Conservation (phyloP, 306 rosid genomes). For the Cajanus cajan region DNA sequence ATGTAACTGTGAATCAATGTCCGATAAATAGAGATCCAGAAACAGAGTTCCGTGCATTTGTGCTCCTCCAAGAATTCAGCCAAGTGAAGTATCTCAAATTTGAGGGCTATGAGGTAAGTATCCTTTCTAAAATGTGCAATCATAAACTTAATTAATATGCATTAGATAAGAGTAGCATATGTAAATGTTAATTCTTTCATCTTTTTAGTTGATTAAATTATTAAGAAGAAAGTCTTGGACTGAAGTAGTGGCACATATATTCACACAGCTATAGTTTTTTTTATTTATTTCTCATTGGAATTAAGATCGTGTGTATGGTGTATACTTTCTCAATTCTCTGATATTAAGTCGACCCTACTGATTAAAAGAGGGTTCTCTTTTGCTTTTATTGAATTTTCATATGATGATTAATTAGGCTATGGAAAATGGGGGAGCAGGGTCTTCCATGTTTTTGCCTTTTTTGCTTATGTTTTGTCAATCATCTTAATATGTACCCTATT, state of each 20-base stretch:
- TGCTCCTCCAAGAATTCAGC: background rate
- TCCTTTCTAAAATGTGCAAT: background rate
- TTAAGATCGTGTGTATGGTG: no score
- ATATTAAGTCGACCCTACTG: no score
- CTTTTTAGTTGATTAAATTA: background rate
- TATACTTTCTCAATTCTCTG: no score
- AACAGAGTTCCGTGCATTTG: background rate
- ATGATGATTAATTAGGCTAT: background rate
- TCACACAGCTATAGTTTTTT: background rate
- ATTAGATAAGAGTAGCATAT: background rate
- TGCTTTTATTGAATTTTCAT: constrained; percentile 14
- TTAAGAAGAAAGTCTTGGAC: background rate
- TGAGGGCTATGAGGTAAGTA: background rate
- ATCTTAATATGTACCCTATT: background rate
- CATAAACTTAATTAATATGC: background rate
- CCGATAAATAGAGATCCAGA: background rate
- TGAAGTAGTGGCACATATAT: background rate
- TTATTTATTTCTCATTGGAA: no score
- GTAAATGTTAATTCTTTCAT: background rate
- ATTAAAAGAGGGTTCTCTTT: background rate
- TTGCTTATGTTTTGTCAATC: background rate
- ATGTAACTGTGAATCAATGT: background rate
- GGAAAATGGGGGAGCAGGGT: background rate
- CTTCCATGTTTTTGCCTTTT: background rate
- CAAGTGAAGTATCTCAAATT: background rate